These are phyloP conservation scores for Dalbergia cochinchinensis DNA, from an alignment of 306 rosid species.

Conservation along the genomic window DNA sequence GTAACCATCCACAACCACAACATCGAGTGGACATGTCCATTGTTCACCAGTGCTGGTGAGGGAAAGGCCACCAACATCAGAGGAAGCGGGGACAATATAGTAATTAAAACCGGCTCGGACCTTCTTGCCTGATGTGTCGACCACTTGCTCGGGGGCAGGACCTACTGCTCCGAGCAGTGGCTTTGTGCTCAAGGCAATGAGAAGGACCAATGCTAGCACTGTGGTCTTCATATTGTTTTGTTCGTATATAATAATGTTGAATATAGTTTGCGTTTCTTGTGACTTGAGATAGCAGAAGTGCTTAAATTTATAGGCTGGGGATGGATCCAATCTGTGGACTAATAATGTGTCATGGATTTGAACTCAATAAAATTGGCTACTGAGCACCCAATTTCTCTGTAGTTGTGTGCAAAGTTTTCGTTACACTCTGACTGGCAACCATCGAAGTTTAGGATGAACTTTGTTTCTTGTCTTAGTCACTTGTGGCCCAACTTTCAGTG, in stretches of 20 bases:
- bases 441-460: no score
- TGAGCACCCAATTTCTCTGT: no score
- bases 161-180: constrained; percentile 7
- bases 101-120: constrained; percentile 17
- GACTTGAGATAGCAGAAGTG: not conserved
- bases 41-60: not conserved
- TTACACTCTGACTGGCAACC: no score
- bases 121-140: constrained; percentile 44
- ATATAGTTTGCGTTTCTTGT: not conserved
- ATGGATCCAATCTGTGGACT: not conserved
- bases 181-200: constrained; percentile 19
- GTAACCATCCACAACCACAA: constrained; percentile 2
- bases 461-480: no score
- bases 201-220: constrained; percentile 9
- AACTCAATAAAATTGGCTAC: no score
- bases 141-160: constrained; percentile 38
- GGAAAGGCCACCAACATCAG: not conserved
- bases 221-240: constrained; percentile 6
- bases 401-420: no score
- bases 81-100: constrained; percentile 7
- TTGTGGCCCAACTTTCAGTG: no score
- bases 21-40: constrained; percentile 23
- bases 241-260: not conserved
- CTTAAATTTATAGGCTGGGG: not conserved
- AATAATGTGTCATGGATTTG: not conserved